phyloP scores from a whole-genome alignment of 176 grass and related monocot species.

The Themeda triandra region DNA sequence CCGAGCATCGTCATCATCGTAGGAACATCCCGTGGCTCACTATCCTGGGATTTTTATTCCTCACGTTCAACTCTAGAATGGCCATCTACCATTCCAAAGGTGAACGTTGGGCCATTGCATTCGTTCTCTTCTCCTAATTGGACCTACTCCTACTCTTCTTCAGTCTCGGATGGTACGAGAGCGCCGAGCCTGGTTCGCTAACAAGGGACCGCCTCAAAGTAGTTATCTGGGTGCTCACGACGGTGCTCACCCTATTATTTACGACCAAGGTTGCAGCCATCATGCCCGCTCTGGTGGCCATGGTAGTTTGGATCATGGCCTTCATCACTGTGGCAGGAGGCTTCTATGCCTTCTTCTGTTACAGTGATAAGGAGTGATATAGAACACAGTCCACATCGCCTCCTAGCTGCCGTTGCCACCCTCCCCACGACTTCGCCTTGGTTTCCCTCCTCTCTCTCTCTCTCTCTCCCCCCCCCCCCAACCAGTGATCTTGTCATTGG shows the following conservation, averaged over 20 bases:
- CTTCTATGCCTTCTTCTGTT: not conserved
- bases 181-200: not conserved
- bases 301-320: not conserved
- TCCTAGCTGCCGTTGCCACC: too few relatives aligned
- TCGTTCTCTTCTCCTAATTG: not conserved
- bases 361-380: not conserved
- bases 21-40: not conserved
- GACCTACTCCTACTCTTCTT: not conserved
- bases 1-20: not conserved
- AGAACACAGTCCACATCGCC: too few relatives aligned
- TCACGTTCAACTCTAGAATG: slow-evolving; percentile 5
- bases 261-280: not conserved
- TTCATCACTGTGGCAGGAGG: not conserved
- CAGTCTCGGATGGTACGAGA: not conserved
- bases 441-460: too few relatives aligned
- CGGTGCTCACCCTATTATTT: not conserved
- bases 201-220: not conserved
- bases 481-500: too few relatives aligned
- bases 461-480: too few relatives aligned
- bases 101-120: not conserved
- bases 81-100: not conserved
- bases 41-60: not conserved
- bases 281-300: not conserved
- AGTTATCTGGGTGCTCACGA: not conserved
- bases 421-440: too few relatives aligned